Base-by-base conservation (phyloP, 2,329 filamentous ascomycete species). In the Fusarium mundagurra region DNA sequence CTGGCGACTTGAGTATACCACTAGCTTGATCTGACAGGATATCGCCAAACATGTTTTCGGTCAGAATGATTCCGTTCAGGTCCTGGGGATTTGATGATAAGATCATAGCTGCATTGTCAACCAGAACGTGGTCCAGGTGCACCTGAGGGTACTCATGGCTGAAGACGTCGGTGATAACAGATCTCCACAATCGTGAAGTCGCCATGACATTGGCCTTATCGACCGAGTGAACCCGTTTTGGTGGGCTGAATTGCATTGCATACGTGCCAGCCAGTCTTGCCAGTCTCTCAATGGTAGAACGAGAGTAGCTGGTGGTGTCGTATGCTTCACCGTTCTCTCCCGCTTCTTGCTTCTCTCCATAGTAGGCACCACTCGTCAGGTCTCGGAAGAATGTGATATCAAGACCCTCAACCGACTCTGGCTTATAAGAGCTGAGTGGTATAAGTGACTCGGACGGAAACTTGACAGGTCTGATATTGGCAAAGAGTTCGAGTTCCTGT, bases 301-400 rank as follows among this genome's bases (percentile, higher is more conserved):
- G 87, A 20, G 89, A 91, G 84, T 94, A 94, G 10, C 91, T 89
- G 79, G 94, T 92, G 2, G 90, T 67, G 36, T 67, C 64, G 18
- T 45, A 67, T 24, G 64, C 59, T 22, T 86, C 85, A 64, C 88
- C 90, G 73, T 82, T 89, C 75, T 94, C 92, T 8, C 51, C 59
- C 2, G 65, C 65, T 53, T 75, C 71, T 48, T 69, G 14, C 55
- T 92, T 86, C 22, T 93, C 91, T 31, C 93, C 92, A 81, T 94
- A 94, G 85, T 94, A 94, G 81, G 94, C 93, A 27, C 92, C 92
- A 14, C 92, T 92, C 0, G 92, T 94, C 65, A 94, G 83, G 80
- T 94, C 92, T 47, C 92, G 91, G 78, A 94, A 89, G 83, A 94
- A 93, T 84, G 90, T 93, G 86, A 94, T 93, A 84, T 94, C 91